A percentile compares a stretch with the other conserved stretches of the same genome.
phyloP scores from a whole-genome alignment of 2,329 filamentous ascomycete species.

The Paracorniculantispora psalliotae region DNA sequence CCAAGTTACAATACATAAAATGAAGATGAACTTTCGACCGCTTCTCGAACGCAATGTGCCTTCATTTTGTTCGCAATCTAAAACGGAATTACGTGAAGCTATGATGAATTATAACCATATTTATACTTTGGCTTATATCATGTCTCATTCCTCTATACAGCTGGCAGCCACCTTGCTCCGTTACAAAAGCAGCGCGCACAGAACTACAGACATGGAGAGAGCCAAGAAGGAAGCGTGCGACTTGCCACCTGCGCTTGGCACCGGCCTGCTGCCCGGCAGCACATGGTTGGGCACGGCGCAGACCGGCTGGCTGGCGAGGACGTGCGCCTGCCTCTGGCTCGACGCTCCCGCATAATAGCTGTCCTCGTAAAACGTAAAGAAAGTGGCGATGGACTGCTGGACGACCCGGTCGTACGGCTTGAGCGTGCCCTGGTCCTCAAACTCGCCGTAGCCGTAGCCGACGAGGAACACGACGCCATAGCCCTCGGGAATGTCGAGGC shows the following conservation, averaged over 20 bases:
- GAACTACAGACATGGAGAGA: too few relatives aligned
- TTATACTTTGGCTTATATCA: too few relatives aligned
- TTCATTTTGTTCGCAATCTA: too few relatives aligned
- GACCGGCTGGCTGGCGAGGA: background rate
- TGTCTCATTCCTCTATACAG: too few relatives aligned
- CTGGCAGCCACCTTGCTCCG: too few relatives aligned
- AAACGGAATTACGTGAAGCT: too few relatives aligned
- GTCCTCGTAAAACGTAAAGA: background rate
- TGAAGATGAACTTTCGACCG: too few relatives aligned
- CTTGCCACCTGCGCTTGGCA: background rate
- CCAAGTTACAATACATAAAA: too few relatives aligned
- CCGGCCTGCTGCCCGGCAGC: background rate
- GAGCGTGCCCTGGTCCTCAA: background rate
- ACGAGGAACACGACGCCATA: background rate
- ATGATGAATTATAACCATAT: too few relatives aligned
- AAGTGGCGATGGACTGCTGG: background rate
- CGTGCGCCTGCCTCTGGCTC: background rate
- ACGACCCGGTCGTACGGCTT: background rate
- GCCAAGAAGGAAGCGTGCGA: background rate
- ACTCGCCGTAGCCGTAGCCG: background rate
- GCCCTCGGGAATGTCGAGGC: background rate
- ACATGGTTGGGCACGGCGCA: background rate
- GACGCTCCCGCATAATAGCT: background rate
- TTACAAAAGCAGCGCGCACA: too few relatives aligned
- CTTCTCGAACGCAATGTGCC: too few relatives aligned